Base-by-base conservation (phyloP, 768 basidiomycete genomes). In the Serpula lacrymans region DNA sequence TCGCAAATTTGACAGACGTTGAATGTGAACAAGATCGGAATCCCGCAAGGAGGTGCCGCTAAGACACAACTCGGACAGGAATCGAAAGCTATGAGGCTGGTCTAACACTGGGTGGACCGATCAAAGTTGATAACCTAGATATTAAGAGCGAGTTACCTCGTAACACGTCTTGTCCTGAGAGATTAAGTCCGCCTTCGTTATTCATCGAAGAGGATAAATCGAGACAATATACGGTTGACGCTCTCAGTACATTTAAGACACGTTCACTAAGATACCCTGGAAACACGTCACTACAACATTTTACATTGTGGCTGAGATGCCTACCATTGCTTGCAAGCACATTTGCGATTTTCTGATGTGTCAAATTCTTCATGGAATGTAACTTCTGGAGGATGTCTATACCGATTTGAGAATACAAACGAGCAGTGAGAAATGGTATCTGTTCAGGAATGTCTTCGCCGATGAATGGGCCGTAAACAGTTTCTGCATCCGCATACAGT, bases 11-110 rank as follows among this genome's bases (percentile, higher is more conserved):
- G 74, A 78, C 12, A 83, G 69, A 43, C 72, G 73, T 40, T 77
- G 74, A 16, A 83, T 69, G 41, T 74, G 60, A 11, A 63, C 56
- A 13, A 84, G 51, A 45, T 79, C 75, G 31, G 65, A 64, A 48
- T 81, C 72, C 21, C 60, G 49, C 6, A 83, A 54, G 10, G 47
- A 60, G 10, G 69, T 66, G 17, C 68, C 68, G 23, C 62, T 64
- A 37, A 84, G 68, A 3, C 70, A 72, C n/a, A 84, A 68, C 37
- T 73, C 68, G 6, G 62, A 51, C 20, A 84, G 63, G 42, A 62
- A 70, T 7, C 62, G 60, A 53, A 80, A 85, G 48, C 70, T 71
- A 43, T 73, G 68, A 1, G 74, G 70, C 41, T 65, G 68, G 38
- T 63, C 60, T 49, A 84, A 76, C 4, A 70, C 80, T 80, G 47